Conservation (phyloP, 495 filamentous ascomycete genomes). For the Umbilicaria muhlenbergii region DNA sequence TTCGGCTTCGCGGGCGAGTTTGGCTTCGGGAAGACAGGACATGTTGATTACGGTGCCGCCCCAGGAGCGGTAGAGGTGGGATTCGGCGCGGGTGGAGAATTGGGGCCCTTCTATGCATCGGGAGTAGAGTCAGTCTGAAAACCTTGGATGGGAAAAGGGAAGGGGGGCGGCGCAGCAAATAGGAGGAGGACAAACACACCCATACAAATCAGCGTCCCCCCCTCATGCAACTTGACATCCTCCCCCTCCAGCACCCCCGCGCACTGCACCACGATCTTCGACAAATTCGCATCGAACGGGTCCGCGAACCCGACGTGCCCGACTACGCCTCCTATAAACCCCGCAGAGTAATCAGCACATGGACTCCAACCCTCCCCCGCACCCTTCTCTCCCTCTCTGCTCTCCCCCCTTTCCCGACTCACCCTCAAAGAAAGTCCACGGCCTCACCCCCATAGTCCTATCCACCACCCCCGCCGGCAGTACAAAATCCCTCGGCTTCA, state of each 20-base stretch:
- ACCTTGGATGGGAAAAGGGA: neutral
- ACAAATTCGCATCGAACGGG: constrained; percentile 73
- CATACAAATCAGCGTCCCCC: constrained; percentile 80
- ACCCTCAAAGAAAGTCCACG: constrained; percentile 86
- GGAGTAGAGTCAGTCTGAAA: too few relatives aligned
- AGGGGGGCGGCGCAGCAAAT: neutral
- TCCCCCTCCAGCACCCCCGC: constrained; percentile 58
- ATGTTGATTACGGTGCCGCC: constrained; percentile 93
- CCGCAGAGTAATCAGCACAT: too few relatives aligned
- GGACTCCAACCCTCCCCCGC: too few relatives aligned
- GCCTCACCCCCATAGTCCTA: constrained; percentile 73
- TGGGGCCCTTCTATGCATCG: constrained; percentile 61
- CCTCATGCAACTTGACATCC: constrained; percentile 59
- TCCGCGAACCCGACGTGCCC: constrained; percentile 93
- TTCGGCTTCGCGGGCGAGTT: constrained; percentile 91
- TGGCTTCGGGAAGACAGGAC: constrained; percentile 90
- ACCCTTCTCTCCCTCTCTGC: too few relatives aligned
- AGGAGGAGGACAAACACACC: constrained; percentile 31
- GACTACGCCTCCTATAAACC: constrained; percentile 49
- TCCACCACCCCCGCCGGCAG: constrained; percentile 95
- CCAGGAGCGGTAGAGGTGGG: constrained; percentile 82
- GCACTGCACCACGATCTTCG: constrained; percentile 40
- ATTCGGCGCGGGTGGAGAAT: constrained; percentile 95
- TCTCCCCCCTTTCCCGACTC: too few relatives aligned
- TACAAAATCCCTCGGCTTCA: constrained; percentile 90